phyloP scores from a whole-genome alignment of 352 stramenopile species.

The Phytophthora brassicae region DNA sequence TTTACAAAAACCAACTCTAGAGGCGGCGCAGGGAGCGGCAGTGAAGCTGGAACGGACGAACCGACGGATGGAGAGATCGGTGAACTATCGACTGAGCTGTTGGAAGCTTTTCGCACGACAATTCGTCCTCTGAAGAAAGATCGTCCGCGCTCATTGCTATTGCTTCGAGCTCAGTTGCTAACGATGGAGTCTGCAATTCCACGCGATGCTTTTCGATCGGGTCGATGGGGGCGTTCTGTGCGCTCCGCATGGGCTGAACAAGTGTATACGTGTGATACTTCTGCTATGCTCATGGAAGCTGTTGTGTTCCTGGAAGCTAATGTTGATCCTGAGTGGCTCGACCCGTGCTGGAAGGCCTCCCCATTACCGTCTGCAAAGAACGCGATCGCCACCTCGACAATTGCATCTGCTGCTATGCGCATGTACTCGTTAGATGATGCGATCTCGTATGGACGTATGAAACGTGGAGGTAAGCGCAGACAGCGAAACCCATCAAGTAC shows the following conservation, averaged over 20 bases:
- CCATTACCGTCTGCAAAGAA: constrained; percentile 62
- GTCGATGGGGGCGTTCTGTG: constrained; percentile 63
- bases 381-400: constrained; percentile 56
- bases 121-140: constrained; percentile 51
- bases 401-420: constrained; percentile 74
- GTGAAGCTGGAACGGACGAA: constrained; percentile 34
- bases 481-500: constrained; percentile 31
- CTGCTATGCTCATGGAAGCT: constrained; percentile 54
- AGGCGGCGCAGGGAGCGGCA: constrained; percentile 16
- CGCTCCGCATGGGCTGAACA: constrained; percentile 79
- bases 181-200: constrained; percentile 74
- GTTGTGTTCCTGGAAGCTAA: constrained; percentile 76
- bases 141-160: constrained; percentile 39
- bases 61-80: constrained; percentile 73
- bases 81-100: constrained; percentile 66
- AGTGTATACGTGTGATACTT: constrained; percentile 58
- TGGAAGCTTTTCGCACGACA: constrained; percentile 55
- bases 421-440: constrained; percentile 80
- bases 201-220: constrained; percentile 75
- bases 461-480: constrained; percentile 56
- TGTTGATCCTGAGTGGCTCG: constrained; percentile 77
- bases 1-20: constrained; percentile 36
- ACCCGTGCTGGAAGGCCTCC: constrained; percentile 74
- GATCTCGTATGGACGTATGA: constrained; percentile 68
- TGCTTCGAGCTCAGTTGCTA: constrained; percentile 71